A percentile compares a stretch with the other conserved stretches of the same genome.
phyloP scores from a whole-genome alignment of 257 asterid genomes.

The Primulina tabacum region DNA sequence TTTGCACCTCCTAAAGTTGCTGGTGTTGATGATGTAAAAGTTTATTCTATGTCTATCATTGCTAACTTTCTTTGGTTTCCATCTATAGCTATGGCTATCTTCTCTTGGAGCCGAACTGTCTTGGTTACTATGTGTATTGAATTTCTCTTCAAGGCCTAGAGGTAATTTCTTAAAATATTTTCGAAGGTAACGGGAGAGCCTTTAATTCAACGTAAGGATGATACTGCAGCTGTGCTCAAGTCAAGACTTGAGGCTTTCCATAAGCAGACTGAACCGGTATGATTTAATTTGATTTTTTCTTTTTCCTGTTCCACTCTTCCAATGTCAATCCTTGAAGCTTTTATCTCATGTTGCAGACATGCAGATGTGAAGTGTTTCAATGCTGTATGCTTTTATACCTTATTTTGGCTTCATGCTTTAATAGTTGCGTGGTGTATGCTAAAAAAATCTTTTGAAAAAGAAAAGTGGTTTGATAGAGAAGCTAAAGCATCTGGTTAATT shows the following conservation, averaged over 20 bases:
- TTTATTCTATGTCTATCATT: background rate
- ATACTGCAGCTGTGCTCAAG: conserved; percentile 85
- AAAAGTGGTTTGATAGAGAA: background rate
- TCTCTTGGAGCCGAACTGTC: conserved; percentile 10
- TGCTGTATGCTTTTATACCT: conserved; percentile 1
- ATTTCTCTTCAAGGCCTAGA: background rate
- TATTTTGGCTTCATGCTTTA: background rate
- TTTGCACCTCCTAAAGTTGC: conserved; percentile 82
- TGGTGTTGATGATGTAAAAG: conserved; percentile 77
- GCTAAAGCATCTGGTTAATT: background rate
- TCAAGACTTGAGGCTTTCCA: conserved; percentile 95
- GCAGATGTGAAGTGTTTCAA: background rate
- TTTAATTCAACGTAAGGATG: conserved; percentile 89
- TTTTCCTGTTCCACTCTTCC: background rate
- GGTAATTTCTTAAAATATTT: conserved; percentile 28
- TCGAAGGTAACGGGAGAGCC: conserved; percentile 79
- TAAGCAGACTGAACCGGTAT: conserved; percentile 85
- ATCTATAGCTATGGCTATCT: background rate
- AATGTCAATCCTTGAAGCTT: conserved; percentile 3
- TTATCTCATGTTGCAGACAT: background rate
- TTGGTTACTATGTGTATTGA: conserved; percentile 5
- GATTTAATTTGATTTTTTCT: conserved; percentile 13
- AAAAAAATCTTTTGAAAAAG: background rate
- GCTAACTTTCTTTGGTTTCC: background rate
- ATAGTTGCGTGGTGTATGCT: background rate